Evolutionary conservation across 106 monocot species (phyloP).

Genomic region (Chionographis japonica): DNA sequence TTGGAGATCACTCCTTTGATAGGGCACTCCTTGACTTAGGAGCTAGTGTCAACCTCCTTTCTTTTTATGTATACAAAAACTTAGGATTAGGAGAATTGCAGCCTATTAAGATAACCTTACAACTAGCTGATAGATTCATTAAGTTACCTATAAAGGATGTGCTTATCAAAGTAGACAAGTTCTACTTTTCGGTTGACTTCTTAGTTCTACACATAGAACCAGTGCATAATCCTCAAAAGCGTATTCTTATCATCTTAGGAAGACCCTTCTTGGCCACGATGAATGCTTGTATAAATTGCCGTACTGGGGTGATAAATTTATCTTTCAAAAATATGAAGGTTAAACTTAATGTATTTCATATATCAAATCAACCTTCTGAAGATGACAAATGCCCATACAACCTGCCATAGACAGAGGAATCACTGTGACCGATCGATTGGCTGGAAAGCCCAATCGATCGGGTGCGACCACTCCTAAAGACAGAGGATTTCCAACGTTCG

Average conservation of each 20-base stretch:
- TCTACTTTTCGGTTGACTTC: neutral
- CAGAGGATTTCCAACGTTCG: no score
- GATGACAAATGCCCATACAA: no score
- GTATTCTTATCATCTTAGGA: slow-evolving; percentile 2
- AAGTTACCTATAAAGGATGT: no score
- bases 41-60: neutral
- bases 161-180: neutral
- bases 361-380: no score
- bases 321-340: no score
- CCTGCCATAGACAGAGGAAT: no score
- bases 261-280: slow-evolving; percentile 1
- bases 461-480: no score
- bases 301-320: no score
- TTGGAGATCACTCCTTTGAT: neutral
- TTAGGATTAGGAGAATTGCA: neutral
- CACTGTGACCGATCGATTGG: no score
- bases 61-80: neutral
- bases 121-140: neutral
- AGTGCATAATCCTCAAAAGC: neutral
- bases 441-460: no score
- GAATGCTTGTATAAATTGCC: no score
- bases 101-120: neutral
- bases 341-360: no score
- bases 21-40: slow-evolving; percentile 3
- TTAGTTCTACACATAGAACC: neutral